A percentile compares a stretch with the other conserved stretches of the same genome.
These are phyloP conservation scores for Cutaneotrichosporon sp. DNA, from an alignment of 1,284 basidiomycete species.

Conservation along the genomic window DNA sequence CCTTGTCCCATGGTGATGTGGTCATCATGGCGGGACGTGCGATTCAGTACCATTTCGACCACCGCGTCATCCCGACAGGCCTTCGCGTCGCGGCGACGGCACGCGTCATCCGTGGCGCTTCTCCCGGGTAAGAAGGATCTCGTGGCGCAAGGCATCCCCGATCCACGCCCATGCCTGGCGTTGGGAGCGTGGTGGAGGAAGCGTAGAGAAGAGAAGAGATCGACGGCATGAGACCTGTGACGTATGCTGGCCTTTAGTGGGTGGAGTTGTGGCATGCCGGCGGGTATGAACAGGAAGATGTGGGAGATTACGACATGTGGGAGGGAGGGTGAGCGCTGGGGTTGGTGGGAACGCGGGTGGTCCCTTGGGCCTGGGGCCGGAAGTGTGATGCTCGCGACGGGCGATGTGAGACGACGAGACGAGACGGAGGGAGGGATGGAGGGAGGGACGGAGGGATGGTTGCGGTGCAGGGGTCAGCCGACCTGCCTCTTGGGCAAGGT, in stretches of 20 bases:
- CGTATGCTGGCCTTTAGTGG: background rate
- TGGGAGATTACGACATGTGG: slow-evolving; percentile 1
- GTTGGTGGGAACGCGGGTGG: background rate
- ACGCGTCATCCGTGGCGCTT: slow-evolving; percentile 25
- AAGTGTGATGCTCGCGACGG: background rate
- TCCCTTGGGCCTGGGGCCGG: background rate
- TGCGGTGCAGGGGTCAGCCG: background rate
- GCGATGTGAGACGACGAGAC: background rate
- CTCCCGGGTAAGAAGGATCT: background rate
- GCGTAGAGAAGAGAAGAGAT: background rate
- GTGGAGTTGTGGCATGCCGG: background rate
- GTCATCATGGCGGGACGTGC: slow-evolving; percentile 44
- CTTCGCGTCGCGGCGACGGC: slow-evolving; percentile 45
- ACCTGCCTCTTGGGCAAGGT: background rate
- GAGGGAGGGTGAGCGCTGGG: background rate
- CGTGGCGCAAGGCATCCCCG: background rate
- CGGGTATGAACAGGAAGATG: background rate
- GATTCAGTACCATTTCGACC: slow-evolving; percentile 42
- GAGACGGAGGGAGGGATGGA: background rate
- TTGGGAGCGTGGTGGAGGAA: background rate
- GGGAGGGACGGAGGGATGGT: too few relatives aligned
- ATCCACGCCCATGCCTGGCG: too few relatives aligned
- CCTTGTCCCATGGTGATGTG: slow-evolving; percentile 32
- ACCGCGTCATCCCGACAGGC: slow-evolving; percentile 40
- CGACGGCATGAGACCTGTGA: background rate